Evolutionary conservation across 345 rosid genomes (phyloP).

Genomic region (Aegle marmelos): DNA sequence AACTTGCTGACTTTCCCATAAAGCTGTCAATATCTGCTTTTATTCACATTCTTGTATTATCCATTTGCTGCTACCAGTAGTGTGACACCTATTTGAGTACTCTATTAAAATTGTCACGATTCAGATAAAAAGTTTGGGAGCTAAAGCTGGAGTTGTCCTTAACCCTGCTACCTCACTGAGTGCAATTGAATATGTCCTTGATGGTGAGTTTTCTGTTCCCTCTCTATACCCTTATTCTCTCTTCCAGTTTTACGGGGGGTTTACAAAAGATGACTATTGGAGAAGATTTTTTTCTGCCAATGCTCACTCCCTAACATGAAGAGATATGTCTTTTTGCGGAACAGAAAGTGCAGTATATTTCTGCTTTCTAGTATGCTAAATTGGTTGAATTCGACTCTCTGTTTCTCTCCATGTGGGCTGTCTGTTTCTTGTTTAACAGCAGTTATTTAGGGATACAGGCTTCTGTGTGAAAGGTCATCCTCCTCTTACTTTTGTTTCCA

Average conservation of each 20-base stretch:
- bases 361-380: neutral
- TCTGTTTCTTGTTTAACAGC: neutral
- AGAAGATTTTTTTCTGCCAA: neutral
- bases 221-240: neutral
- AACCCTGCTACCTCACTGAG: slow-evolving; percentile 89
- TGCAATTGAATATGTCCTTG: slow-evolving; percentile 82
- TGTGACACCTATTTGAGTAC: neutral
- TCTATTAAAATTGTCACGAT: slow-evolving; percentile 10
- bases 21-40: slow-evolving; percentile 8
- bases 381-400: neutral
- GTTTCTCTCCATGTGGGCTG: neutral
- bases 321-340: neutral
- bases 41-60: neutral
- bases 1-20: slow-evolving; percentile 4
- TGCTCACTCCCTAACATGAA: neutral
- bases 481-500: neutral
- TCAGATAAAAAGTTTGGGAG: slow-evolving; percentile 84
- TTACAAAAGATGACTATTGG: neutral
- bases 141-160: slow-evolving; percentile 97
- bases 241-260: neutral
- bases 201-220: slow-evolving; percentile 52
- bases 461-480: neutral
- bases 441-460: neutral
- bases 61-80: slow-evolving; percentile 2
- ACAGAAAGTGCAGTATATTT: neutral